phyloP scores from a whole-genome alignment of 2,329 filamentous ascomycete species.

The Blastomyces emzantsi region DNA sequence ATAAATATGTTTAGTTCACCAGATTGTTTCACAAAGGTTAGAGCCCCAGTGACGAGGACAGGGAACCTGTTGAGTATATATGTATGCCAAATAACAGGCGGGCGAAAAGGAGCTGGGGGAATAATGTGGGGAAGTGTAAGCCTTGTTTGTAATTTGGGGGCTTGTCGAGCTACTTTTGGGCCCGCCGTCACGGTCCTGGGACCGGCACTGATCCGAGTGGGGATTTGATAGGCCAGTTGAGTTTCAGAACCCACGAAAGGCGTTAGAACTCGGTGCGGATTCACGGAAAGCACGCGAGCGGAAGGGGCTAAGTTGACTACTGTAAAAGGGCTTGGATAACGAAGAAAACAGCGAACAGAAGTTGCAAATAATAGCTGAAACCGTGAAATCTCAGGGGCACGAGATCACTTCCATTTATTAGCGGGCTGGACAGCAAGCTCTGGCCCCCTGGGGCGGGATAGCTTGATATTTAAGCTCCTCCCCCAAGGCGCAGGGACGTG shows the following conservation, averaged over 20 bases:
- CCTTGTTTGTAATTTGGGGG: conserved; percentile 4
- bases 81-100: neutral
- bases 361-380: neutral
- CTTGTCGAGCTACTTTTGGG: conserved; percentile 6
- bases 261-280: neutral
- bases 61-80: neutral
- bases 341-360: neutral
- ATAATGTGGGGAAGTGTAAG: conserved; percentile 12
- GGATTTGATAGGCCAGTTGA: conserved; percentile 1
- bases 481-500: conserved; percentile 1
- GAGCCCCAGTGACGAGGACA: neutral
- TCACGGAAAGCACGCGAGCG: neutral
- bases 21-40: neutral
- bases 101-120: conserved; percentile 6
- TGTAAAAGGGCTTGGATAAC: neutral
- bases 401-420: neutral
- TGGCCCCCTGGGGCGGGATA: neutral
- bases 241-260: neutral
- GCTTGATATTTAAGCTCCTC: conserved; percentile 1
- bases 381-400: neutral
- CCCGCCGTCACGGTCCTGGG: conserved; percentile 9
- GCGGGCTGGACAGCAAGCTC: neutral
- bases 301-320: neutral
- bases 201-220: conserved; percentile 4
- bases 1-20: neutral